A percentile compares a stretch with the other conserved stretches of the same genome.
These are phyloP conservation scores for Eimeria brunetti DNA, from an alignment of 169 alveolate species.

Conservation along the genomic window DNA sequence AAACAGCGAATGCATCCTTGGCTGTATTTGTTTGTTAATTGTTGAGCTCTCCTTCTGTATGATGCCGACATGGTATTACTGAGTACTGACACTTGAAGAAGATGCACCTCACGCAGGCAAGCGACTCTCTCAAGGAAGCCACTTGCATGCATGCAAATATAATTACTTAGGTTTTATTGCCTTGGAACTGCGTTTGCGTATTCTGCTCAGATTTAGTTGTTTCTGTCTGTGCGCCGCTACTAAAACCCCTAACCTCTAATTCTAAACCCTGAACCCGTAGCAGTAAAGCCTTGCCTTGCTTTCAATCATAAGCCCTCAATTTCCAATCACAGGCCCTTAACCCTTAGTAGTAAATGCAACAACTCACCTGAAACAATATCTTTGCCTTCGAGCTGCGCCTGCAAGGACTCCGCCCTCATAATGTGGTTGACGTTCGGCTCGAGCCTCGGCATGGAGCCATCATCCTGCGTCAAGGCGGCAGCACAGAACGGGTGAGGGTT, in stretches of 20 bases:
- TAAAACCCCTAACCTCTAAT: not conserved
- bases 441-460: constrained; percentile 11
- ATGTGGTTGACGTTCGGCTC: constrained; percentile 75
- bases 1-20: not conserved
- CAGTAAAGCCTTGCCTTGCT: no score
- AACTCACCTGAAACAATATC: constrained; percentile 49
- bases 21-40: not conserved
- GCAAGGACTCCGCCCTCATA: constrained; percentile 50
- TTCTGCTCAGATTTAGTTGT: not conserved
- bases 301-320: no score
- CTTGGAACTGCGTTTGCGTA: not conserved
- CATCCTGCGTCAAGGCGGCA: constrained; percentile 40
- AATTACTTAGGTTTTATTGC: no score
- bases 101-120: no score
- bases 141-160: no score
- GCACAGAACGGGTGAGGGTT: not conserved
- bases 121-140: not conserved
- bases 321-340: no score
- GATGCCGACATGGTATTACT: no score
- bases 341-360: not conserved
- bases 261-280: no score
- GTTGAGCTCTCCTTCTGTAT: not conserved
- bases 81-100: no score
- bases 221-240: not conserved
- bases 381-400: constrained; percentile 59